phyloP scores from a whole-genome alignment of 208 protist species.

The Blastocrithidia nonstop region DNA sequence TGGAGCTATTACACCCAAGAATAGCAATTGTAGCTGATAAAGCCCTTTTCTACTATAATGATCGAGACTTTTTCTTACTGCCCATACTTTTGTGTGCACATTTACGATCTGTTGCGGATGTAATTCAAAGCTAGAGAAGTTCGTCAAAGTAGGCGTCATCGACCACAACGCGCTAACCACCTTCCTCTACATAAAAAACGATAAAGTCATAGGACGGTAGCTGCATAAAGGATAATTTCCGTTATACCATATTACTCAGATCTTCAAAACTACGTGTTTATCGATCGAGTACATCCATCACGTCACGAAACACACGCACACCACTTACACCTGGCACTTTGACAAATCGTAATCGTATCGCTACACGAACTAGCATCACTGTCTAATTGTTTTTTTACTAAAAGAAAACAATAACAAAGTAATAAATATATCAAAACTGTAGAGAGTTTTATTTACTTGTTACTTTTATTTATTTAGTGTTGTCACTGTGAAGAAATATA shows the following conservation, averaged over 20 bases:
- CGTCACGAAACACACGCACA: constrained; percentile 61
- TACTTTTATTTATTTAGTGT: neutral
- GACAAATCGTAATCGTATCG: constrained; percentile 37
- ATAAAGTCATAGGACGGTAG: constrained; percentile 25
- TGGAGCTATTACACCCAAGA: too few species aligned
- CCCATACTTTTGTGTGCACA: too few species aligned
- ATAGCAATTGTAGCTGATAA: too few species aligned
- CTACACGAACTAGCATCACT: constrained; percentile 3
- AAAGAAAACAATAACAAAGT: neutral
- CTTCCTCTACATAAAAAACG: constrained; percentile 41
- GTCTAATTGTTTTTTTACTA: neutral
- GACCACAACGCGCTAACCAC: constrained; percentile 56
- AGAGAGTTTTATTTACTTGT: neutral
- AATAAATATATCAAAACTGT: too few species aligned
- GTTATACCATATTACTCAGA: constrained; percentile 42
- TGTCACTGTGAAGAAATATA: too few species aligned
- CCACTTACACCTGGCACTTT: constrained; percentile 31
- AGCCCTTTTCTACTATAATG: too few species aligned
- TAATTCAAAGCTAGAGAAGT: constrained; percentile 23
- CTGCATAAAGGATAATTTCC: constrained; percentile 70
- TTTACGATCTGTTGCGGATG: too few species aligned
- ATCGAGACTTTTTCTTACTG: too few species aligned
- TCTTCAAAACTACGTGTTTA: constrained; percentile 39
- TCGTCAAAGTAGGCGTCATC: constrained; percentile 51
- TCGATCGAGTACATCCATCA: constrained; percentile 18